Conservation (phyloP, 2,329 filamentous ascomycete species). For the Emergomyces orientalis region DNA sequence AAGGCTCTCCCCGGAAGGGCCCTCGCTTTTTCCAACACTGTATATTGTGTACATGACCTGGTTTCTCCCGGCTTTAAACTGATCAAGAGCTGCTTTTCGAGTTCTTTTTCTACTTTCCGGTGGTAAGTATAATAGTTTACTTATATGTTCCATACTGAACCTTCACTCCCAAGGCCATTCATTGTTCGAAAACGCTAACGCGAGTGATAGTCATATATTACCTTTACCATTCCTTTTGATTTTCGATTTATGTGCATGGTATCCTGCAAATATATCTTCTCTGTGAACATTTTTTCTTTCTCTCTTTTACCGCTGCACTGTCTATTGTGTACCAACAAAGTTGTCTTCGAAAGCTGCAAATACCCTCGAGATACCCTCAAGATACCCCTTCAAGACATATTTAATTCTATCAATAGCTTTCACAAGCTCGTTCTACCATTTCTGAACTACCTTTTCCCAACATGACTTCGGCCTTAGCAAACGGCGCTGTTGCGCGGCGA, state of each 20-base stretch:
- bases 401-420: slow-evolving; percentile 11
- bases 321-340: slow-evolving; percentile 17
- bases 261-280: slow-evolving; percentile 23
- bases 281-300: slow-evolving; percentile 5
- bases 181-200: background rate
- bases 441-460: slow-evolving; percentile 17
- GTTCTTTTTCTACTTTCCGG: slow-evolving; percentile 3
- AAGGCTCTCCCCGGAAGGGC: background rate
- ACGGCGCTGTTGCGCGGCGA: slow-evolving; percentile 29
- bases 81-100: slow-evolving; percentile 1
- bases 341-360: slow-evolving; percentile 9
- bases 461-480: slow-evolving; percentile 31
- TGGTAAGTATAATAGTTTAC: slow-evolving; percentile 1
- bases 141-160: background rate
- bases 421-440: slow-evolving; percentile 18
- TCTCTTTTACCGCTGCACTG: background rate
- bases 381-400: slow-evolving; percentile 2
- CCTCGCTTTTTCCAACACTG: background rate
- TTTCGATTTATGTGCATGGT: slow-evolving; percentile 22
- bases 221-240: slow-evolving; percentile 2
- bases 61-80: background rate
- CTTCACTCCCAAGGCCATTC: slow-evolving; percentile 1
- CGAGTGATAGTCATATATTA: slow-evolving; percentile 4
- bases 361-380: slow-evolving; percentile 10
- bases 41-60: slow-evolving; percentile 9